phyloP scores from a whole-genome alignment of 2,329 filamentous ascomycete genomes.

The Penicillium thymicola region DNA sequence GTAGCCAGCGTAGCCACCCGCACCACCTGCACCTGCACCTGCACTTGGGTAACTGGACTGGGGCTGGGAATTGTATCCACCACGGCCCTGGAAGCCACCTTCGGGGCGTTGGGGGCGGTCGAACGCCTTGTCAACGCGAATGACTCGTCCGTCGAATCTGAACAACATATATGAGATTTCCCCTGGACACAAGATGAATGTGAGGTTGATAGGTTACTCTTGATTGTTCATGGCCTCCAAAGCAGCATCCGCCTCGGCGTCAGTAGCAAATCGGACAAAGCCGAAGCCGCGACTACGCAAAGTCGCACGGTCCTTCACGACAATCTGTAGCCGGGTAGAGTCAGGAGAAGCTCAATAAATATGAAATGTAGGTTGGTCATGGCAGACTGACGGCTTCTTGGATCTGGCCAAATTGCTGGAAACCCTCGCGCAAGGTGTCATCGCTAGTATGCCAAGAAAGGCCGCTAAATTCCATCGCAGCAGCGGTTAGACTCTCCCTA shows the following conservation, averaged over 20 bases:
- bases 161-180: conserved; percentile 13
- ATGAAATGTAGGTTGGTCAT: background rate
- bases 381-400: conserved; percentile 83
- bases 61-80: conserved; percentile 44
- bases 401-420: conserved; percentile 84
- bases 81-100: conserved; percentile 45
- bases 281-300: conserved; percentile 96
- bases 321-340: conserved; percentile 60
- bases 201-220: conserved; percentile 61
- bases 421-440: conserved; percentile 78
- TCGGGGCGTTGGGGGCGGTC: conserved; percentile 66
- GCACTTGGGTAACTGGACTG: conserved; percentile 35
- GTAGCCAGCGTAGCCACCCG: conserved; percentile 34
- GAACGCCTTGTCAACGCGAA: conserved; percentile 93
- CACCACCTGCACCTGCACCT: conserved; percentile 31
- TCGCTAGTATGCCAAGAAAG: conserved; percentile 99
- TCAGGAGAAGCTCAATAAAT: conserved; percentile 8
- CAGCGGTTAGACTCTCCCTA: background rate
- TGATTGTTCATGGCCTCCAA: conserved; percentile 46
- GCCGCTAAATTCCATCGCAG: conserved; percentile 57
- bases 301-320: conserved; percentile 96
- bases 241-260: conserved; percentile 43
- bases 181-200: conserved; percentile 15
- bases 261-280: conserved; percentile 77
- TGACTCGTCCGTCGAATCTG: conserved; percentile 89